phyloP scores from a whole-genome alignment of 768 basidiomycete genomes.

The Punctularia strigosozonata region DNA sequence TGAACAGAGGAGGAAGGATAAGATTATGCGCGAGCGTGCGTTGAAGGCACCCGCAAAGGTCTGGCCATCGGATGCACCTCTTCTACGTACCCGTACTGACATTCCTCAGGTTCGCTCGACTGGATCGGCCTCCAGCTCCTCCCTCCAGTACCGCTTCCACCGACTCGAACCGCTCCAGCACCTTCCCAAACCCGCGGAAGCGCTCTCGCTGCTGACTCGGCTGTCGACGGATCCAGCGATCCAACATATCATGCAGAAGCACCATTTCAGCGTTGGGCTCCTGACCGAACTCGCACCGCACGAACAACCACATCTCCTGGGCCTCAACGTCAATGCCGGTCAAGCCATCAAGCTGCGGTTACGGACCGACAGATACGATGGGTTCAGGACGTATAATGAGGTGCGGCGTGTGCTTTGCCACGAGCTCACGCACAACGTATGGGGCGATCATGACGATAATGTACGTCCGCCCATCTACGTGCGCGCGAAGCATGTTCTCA shows the following conservation, averaged over 20 bases:
- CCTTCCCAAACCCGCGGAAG: constrained; percentile 50
- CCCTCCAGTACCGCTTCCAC: constrained; percentile 50
- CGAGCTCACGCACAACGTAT: constrained; percentile 67
- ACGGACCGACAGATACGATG: constrained; percentile 61
- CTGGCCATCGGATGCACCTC: background rate
- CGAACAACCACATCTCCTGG: constrained; percentile 57
- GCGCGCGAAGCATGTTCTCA: background rate
- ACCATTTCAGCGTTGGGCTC: constrained; percentile 54
- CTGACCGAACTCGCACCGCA: constrained; percentile 74
- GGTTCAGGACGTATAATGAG: constrained; percentile 55
- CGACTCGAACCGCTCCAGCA: constrained; percentile 47
- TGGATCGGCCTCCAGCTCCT: constrained; percentile 23
- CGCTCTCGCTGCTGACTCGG: constrained; percentile 39
- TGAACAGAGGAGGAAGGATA: constrained; percentile 44
- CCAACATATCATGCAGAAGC: constrained; percentile 55
- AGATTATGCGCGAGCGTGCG: constrained; percentile 47
- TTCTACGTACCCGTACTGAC: background rate
- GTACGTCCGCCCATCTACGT: constrained; percentile 26
- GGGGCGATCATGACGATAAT: constrained; percentile 61
- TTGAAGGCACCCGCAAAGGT: constrained; percentile 50
- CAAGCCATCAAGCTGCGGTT: constrained; percentile 56
- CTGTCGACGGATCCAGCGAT: constrained; percentile 66
- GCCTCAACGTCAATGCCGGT: constrained; percentile 54
- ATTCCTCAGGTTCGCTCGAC: constrained; percentile 42
- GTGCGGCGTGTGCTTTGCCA: constrained; percentile 63